Base-by-base conservation (phyloP, 1,284 basidiomycete genomes). In the Cryptococcus hybrid region DNA sequence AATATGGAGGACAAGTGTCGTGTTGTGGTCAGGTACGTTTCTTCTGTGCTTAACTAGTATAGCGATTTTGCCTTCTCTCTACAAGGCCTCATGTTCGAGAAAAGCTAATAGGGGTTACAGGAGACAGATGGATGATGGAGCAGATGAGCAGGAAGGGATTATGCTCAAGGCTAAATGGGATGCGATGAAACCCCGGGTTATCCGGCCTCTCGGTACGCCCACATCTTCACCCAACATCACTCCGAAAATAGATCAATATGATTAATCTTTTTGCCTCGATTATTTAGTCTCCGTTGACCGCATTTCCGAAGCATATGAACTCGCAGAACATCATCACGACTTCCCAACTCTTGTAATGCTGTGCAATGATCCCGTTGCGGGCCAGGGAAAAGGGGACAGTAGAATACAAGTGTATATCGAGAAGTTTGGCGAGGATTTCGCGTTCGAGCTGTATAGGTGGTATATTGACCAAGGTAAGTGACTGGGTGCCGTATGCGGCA, bases 301-400 rank as follows among this genome's bases (percentile, higher is more conserved):
- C 62, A 82, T 83, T 7, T 81, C 84, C 39, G 79, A 85, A 51
- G 92, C 92, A 0, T 93, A 92, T 73, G 75, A 80, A 6, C 83
- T 96, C 1, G 92, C 92, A 2, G 91, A 95, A 68, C 82, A 88
- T 62, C 92, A 93, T 72, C 82, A 82, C 30, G 92, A 96, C 74
- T 96, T 89, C 79, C 80, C 83, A 11, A 89, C 85, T 40, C 83
- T 97, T 7, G 90, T 88, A 18, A 84, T 87, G 45, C 82, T 97
- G 4, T 92, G 89, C 75, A 85, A 91, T 71, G 84, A 69, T 56
- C 73, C 59, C 0, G 40, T 35, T 7, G 61, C 70, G 45, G 62
- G 71, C 7, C 18, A 47, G 18, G 15, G 37, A 9, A 47, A 47
- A 9, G 75, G 76, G 1, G 53, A 65, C 1, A 68, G 69, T 1